Evolutionary conservation across 2,329 filamentous ascomycete genomes (phyloP), one percentile per base, ranked within the genome.

Genomic region (Neofusicoccum sp.): DNA sequence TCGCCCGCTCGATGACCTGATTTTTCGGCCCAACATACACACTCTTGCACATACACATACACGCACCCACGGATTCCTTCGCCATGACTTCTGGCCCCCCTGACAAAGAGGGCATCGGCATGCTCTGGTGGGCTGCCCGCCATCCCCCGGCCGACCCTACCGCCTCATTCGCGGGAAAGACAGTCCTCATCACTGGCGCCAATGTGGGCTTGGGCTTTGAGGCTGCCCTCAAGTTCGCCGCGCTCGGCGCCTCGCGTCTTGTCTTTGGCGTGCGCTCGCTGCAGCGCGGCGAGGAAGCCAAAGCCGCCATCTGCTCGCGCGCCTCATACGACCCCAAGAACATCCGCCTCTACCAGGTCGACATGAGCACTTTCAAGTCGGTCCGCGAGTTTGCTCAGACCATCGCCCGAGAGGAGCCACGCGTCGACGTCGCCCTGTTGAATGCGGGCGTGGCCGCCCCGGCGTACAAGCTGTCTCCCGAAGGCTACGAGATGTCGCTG

Each of bases 201-300:
- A 82, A 82, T 56, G 68, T 71, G 3, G 80, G 79, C 2, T 72
- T 82, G 0, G 80, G 80, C 11, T 71, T 75, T 41, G 78, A 82
- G 67, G 76, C 79, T 7, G 75, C 76, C 1, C 69, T 70, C 1
- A 78, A 81, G 62, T 73, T 79, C 44, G 72, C 76, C 1, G 65
- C 68, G 0, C 71, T 80, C 3, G 71, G 74, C 2, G 74, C 75
- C 11, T 68, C 68, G 1, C 75, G 72, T 28, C 68, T 82, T 24
- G 79, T 82, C 58, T 68, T 82, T 9, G 79, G 76, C 3, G 76
- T 78, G 33, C 76, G 80, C 24, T 54, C 38, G 33, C 11, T 61
- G n/a, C 36, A 57, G 8, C 74, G 75, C 9, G 79, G 78, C 3
- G 67, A 77, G 51, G 75, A 65, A 28, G 14, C 70, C 4, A 66